Evolutionary conservation across 768 basidiomycete genomes (phyloP).

Genomic region (Termitomyces titanicus): DNA sequence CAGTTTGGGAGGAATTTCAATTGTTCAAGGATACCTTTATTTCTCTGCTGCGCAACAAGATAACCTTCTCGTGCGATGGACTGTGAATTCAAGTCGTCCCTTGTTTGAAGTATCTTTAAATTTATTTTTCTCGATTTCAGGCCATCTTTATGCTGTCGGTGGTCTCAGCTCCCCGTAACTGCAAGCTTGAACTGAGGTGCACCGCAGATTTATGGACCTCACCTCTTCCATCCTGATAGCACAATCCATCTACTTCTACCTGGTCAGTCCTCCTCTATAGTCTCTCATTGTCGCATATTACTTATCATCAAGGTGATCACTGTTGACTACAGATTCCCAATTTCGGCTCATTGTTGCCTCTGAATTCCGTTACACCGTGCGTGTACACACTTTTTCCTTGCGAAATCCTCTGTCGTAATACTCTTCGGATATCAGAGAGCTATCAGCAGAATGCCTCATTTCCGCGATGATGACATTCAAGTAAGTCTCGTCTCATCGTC

Average conservation of each 20-base stretch:
- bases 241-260: constrained; percentile 42
- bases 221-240: constrained; percentile 36
- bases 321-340: constrained; percentile 33
- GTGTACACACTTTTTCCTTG: constrained; percentile 16
- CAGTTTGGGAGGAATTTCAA: constrained; percentile 36
- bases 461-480: constrained; percentile 40
- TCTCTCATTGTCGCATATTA: neutral
- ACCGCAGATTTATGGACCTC: constrained; percentile 30
- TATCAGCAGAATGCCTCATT: constrained; percentile 39
- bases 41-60: constrained; percentile 29
- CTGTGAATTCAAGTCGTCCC: constrained; percentile 22
- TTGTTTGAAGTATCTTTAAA: neutral
- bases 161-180: neutral
- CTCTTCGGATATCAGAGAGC: constrained; percentile 22
- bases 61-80: constrained; percentile 21
- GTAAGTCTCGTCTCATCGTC: constrained; percentile 23
- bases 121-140: constrained; percentile 5
- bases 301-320: neutral
- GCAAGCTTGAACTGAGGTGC: neutral
- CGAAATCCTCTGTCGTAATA: neutral
- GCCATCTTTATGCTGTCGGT: constrained; percentile 26
- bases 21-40: constrained; percentile 39
- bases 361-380: constrained; percentile 36
- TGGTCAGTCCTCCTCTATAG: constrained; percentile 23
- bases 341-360: constrained; percentile 35